Evolutionary conservation across 495 filamentous ascomycete species (phyloP), one percentile per base, ranked within the genome.

Genomic region (Hypoxylon intermedium): DNA sequence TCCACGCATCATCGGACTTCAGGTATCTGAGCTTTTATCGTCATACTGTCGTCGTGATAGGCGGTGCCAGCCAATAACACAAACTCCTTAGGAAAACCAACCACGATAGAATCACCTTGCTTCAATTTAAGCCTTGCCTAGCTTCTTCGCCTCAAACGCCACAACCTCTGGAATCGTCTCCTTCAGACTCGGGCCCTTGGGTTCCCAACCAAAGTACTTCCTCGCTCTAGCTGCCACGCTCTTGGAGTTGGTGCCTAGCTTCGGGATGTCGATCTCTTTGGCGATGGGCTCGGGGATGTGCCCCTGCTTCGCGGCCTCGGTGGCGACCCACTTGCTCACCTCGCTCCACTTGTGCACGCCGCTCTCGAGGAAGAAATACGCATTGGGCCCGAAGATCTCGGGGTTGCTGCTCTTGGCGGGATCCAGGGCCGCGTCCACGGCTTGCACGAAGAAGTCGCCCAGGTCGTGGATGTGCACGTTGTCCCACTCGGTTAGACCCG

Each of bases 401-500:
- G 83, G 67, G 58, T 76, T 59, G 9, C 40, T 43, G 19, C 45
- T 52, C 61, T 66, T 67, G 19, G 53, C 43, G 11, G 69, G 60
- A 40, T 73, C 68, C 21, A 71, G 66, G 26, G 88, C 89, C 4
- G 87, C 87, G 46, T 90, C 87, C 6, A 86, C 85, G 26, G 93
- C 77, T 5, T 77, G 71, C 3, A 88, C 70, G 68, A 85, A 92
- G 19, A 90, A 72, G 20, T 82, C 78, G 54, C 82, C 83, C 12
- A 95, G 74, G 70, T 95, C 90, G 15, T 85, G 79, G 15, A 95
- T 77, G 69, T 93, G 84, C 34, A 93, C 81, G 67, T 89, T 81
- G 52, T 89, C 85, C 89, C 91, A 93, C 53, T 83, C 68, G 31
- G 85, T 83, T 64, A 85, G 77, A 1, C 90, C 90, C 11, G 81